Base-by-base conservation (phyloP, 257 asterid genomes). In the Penstemon barbatus region DNA sequence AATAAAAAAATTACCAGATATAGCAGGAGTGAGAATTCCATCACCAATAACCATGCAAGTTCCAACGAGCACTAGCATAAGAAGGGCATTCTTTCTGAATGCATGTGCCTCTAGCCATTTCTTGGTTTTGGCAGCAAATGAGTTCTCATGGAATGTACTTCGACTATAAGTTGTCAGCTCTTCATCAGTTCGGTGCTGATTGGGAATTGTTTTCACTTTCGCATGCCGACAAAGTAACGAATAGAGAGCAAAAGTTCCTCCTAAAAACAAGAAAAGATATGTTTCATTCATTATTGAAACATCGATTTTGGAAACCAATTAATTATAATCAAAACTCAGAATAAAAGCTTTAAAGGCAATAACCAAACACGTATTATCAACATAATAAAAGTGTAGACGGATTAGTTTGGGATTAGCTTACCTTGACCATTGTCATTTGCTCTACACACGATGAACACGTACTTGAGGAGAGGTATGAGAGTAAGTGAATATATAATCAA, bases 111-210 rank as follows among this genome's bases (percentile, higher is more conserved):
- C 94, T 78, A 86, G 76, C 94, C 94, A 84, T 83, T 72, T 73
- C 78, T 86, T 86, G 58, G 91, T 86, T 83, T 83, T 83, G n/a
- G 83, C 91, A 59, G 96, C 86, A 71, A 83, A 80, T 18, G 94
- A 86, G 45, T 82, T 73, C 76, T 86, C 91, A 8, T 79, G 84
- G 74, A 81, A 83, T 56, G 78, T 67, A 78, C 74, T 84, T 9
- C 91, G 91, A 61, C 89, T 86, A 56, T 84, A 86, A 60, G 94
- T 86, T 51, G 96, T 86, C 68, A 89, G 88, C 75, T 89, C 91
- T 78, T 89, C 94, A 71, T 89, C 96, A 13, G 91, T 84, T 52
- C 88, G 85, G 76, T 88, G 92, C 70, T 86, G 92, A 65, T 86
- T 86, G 45, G 96, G 92, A 59, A 88, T 84, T 36, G 83, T 86